phyloP scores from a whole-genome alignment of 495 filamentous ascomycete species.

The Penicillium turbatum region DNA sequence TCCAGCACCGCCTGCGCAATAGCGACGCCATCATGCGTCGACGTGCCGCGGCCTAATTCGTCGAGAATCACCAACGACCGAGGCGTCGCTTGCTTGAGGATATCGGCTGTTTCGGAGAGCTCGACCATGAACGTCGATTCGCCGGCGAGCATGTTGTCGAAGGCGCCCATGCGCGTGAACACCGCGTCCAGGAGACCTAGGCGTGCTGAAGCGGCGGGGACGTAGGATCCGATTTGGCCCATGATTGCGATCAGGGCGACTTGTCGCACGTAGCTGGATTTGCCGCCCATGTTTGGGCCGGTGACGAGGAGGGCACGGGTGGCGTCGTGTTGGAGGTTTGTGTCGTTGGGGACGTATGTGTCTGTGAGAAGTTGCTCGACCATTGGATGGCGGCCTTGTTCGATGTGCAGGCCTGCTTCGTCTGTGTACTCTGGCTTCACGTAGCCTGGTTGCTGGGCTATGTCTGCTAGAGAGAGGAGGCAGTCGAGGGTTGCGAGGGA shows the following conservation, averaged over 20 bases:
- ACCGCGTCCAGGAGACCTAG: constrained; percentile 88
- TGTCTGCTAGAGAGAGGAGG: constrained; percentile 76
- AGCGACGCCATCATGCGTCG: constrained; percentile 91
- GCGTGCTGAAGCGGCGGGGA: constrained; percentile 69
- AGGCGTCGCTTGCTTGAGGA: constrained; percentile 80
- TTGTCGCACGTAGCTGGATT: constrained; percentile 89
- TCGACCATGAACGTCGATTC: constrained; percentile 99
- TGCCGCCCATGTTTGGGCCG: constrained; percentile 98
- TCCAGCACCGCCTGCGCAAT: constrained; percentile 91
- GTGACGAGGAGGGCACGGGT: constrained; percentile 83
- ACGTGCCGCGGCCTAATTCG: constrained; percentile 88
- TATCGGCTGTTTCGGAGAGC: constrained; percentile 83
- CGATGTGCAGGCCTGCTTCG: constrained; percentile 64
- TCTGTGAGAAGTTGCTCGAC: constrained; percentile 86
- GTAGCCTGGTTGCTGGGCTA: constrained; percentile 85
- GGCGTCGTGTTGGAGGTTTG: constrained; percentile 55
- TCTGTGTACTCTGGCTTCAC: constrained; percentile 77
- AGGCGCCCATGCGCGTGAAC: constrained; percentile 94
- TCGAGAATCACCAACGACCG: constrained; percentile 87
- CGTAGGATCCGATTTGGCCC: constrained; percentile 91
- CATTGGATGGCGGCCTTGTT: constrained; percentile 87
- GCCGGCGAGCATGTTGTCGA: constrained; percentile 92
- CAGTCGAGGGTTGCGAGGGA: constrained; percentile 87
- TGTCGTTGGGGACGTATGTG: constrained; percentile 89
- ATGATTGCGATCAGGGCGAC: constrained; percentile 90